A percentile compares a stretch with the other conserved stretches of the same genome.
Evolutionary conservation across 805 yeast species (phyloP).

Genomic region (Candida takata): DNA sequence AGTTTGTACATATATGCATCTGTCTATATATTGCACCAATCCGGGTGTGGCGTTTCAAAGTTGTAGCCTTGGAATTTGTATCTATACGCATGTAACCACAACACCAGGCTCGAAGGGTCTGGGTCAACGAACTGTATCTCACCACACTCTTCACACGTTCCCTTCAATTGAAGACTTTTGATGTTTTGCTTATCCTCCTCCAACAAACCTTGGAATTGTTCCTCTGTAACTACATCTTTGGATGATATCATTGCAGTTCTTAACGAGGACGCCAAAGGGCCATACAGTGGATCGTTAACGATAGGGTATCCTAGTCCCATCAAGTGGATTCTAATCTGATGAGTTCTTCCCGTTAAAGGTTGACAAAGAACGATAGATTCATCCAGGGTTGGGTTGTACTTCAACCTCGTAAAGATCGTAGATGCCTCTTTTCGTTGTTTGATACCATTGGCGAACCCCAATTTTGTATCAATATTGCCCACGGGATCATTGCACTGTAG

Average conservation of each 20-base stretch:
- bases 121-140: slow-evolving; percentile 14
- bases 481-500: slow-evolving; percentile 64
- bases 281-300: slow-evolving; percentile 78
- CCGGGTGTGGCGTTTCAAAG: slow-evolving; percentile 16
- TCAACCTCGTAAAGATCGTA: slow-evolving; percentile 46
- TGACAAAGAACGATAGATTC: slow-evolving; percentile 60
- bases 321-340: slow-evolving; percentile 89
- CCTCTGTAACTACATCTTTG: slow-evolving; percentile 1
- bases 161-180: slow-evolving; percentile 6
- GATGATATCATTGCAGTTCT: slow-evolving; percentile 2
- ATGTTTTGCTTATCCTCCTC: slow-evolving; percentile 10
- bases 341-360: slow-evolving; percentile 91
- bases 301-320: slow-evolving; percentile 84
- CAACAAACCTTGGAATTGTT: slow-evolving; percentile 10
- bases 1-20: no score
- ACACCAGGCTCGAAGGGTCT: slow-evolving; percentile 8
- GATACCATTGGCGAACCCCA: slow-evolving; percentile 42
- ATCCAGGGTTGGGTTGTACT: slow-evolving; percentile 21
- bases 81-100: slow-evolving; percentile 21
- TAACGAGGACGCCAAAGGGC: slow-evolving; percentile 12
- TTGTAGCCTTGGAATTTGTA: slow-evolving; percentile 14
- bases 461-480: slow-evolving; percentile 64
- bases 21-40: slow-evolving; percentile 17
- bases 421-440: slow-evolving; percentile 53
- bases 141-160: slow-evolving; percentile 18